Evolutionary conservation across 2,329 filamentous ascomycete species (phyloP).

Genomic region (Botrytis sinoallii): DNA sequence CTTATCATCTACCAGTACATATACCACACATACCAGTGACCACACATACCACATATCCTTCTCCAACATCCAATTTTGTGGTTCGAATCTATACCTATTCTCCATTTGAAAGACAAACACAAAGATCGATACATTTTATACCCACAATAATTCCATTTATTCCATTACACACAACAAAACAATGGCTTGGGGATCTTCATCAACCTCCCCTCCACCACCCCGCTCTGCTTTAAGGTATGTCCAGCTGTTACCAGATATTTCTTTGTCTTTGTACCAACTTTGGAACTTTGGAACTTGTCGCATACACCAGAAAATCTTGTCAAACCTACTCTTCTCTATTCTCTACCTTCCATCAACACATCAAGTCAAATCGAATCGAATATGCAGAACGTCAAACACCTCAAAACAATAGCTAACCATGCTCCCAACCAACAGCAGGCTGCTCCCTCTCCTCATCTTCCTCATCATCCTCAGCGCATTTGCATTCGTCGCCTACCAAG

Average conservation of each 20-base stretch:
- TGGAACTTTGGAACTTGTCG: background rate
- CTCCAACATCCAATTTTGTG: background rate
- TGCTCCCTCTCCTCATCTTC: conserved; percentile 65
- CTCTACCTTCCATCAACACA: background rate
- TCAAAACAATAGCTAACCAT: conserved; percentile 12
- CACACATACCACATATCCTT: background rate
- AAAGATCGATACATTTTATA: background rate
- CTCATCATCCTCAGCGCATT: conserved; percentile 54
- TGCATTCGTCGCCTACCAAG: conserved; percentile 67
- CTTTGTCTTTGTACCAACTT: background rate
- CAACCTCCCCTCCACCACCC: conserved; percentile 35
- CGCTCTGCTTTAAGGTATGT: conserved; percentile 37
- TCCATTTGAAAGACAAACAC: background rate
- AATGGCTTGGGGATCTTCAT: conserved; percentile 39
- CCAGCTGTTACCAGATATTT: background rate
- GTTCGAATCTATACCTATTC: background rate
- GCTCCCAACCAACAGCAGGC: conserved; percentile 40
- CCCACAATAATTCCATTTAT: conserved; percentile 5
- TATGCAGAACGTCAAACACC: background rate
- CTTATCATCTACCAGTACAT: background rate
- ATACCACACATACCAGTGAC: no score
- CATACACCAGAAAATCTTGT: background rate
- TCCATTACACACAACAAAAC: background rate
- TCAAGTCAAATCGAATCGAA: background rate
- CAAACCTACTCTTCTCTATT: background rate